Base-by-base conservation (phyloP, 495 filamentous ascomycete genomes). In the Penicillium daleae region DNA sequence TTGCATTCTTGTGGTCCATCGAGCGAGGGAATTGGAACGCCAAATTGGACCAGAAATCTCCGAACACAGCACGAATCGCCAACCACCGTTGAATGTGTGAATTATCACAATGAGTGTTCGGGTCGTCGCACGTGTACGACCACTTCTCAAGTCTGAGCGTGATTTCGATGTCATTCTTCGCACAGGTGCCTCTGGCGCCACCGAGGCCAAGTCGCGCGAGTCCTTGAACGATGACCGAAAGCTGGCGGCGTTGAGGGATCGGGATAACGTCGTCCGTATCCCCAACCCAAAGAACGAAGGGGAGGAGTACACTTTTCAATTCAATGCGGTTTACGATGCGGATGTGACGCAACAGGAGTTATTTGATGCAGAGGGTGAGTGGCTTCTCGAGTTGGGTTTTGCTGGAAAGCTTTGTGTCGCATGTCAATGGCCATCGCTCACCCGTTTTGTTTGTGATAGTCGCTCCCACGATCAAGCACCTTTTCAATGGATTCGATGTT, bases 401-500 rank as follows among this genome's bases (percentile, higher is more conserved):
- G 27, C 29, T 31, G 29, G 32, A 57, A 19, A 8, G 26, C 29
- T 35, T 12, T n/a, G 17, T 21, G 51, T 31, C 13, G 35, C 26
- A 22, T 27, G 26, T 35, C 56, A 22, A 50, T n/a, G 13, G 12
- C 40, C 49, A 22, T 65, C 67, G 59, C 68, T 81, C 59, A 77
- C 26, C 35, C 35, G 35, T 17, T 7, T 51, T 57, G 89, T 86
- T 91, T 24, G 74, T 83, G 8, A 54, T 59, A 90, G 88, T 92
- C n/a, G 76, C 86, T 4, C 87, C 89, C 0, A 90, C 91, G 37
- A 80, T 97, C 35, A 97, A 97, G 67, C 89, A 96, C 58, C 86
- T 99, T 6, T 97, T 99, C 79, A 89, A 92, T 73, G 95, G 95
- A 56, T 88, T 92, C 65, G 95, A 99, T 74, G 88, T 96, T 27